Percentiles rank a stretch among this genome's conserved stretches.
Evolutionary conservation across 768 basidiomycete species (phyloP).

Genomic region (Mycena sanguinolenta): DNA sequence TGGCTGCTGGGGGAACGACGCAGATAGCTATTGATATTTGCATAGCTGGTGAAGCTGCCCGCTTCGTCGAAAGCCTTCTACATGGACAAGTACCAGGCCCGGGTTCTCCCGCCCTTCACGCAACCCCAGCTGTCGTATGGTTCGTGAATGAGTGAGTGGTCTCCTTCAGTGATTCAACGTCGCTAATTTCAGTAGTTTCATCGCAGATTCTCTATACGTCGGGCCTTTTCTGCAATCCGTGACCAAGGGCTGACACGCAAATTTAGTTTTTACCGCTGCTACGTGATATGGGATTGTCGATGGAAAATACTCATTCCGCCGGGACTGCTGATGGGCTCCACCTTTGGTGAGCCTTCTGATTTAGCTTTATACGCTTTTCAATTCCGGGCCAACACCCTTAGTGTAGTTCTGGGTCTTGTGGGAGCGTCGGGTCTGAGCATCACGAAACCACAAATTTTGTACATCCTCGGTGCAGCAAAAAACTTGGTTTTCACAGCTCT

Average conservation of each 20-base stretch:
- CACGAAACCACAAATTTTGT: neutral
- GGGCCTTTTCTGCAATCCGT: neutral
- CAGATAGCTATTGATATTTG: neutral
- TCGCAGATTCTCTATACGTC: slow-evolving; percentile 2
- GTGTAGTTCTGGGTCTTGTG: neutral
- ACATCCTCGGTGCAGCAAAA: neutral
- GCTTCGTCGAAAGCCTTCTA: neutral
- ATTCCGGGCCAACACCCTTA: neutral
- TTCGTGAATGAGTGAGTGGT: neutral
- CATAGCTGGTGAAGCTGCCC: neutral
- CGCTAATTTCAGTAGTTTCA: neutral
- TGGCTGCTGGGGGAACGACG: neutral
- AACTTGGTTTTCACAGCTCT: slow-evolving; percentile 6
- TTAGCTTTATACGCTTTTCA: neutral
- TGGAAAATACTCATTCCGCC: neutral
- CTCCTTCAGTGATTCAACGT: neutral
- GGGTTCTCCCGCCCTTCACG: neutral
- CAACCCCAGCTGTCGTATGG: neutral
- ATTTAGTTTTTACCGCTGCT: slow-evolving; percentile 3
- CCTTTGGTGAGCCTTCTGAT: neutral
- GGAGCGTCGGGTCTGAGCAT: no score
- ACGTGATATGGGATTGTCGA: slow-evolving; percentile 4
- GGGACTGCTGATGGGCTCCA: neutral
- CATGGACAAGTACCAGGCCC: neutral
- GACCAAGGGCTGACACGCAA: neutral